Evolutionary conservation across 306 rosid species (phyloP).

Genomic region (Acacia melanoxylon): DNA sequence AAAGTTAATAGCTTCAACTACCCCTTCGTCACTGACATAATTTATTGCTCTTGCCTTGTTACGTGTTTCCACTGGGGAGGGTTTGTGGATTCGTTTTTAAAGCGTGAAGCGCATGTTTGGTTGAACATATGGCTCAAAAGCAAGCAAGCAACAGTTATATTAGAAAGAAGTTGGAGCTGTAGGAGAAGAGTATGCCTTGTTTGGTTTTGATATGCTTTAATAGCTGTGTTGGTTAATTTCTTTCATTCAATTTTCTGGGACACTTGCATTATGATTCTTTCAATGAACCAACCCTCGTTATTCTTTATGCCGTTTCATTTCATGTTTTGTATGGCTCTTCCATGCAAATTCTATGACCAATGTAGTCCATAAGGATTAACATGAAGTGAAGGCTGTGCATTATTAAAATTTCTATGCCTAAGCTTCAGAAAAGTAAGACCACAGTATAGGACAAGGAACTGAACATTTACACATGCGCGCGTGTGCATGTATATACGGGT

Average conservation of each 20-base stretch:
- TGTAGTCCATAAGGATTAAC: not conserved
- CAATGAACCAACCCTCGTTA: not conserved
- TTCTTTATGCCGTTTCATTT: not conserved
- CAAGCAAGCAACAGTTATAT: not conserved
- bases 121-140: slow-evolving; percentile 25
- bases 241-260: not conserved
- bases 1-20: slow-evolving; percentile 45
- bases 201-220: not conserved
- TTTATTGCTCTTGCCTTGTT: slow-evolving; percentile 24
- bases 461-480: not conserved
- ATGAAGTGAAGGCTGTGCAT: not conserved
- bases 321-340: not conserved
- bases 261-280: not conserved
- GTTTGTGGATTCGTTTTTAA: not conserved
- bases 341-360: not conserved
- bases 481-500: not conserved
- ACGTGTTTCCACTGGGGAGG: not conserved
- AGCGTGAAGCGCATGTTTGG: slow-evolving; percentile 22
- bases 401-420: not conserved
- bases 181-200: not conserved
- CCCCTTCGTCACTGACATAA: slow-evolving; percentile 34
- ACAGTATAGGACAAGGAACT: not conserved
- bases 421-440: not conserved
- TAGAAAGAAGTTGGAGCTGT: not conserved
- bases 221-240: not conserved